These are phyloP conservation scores for Mycena crocata DNA, from an alignment of 768 basidiomycete species.

Conservation along the genomic window DNA sequence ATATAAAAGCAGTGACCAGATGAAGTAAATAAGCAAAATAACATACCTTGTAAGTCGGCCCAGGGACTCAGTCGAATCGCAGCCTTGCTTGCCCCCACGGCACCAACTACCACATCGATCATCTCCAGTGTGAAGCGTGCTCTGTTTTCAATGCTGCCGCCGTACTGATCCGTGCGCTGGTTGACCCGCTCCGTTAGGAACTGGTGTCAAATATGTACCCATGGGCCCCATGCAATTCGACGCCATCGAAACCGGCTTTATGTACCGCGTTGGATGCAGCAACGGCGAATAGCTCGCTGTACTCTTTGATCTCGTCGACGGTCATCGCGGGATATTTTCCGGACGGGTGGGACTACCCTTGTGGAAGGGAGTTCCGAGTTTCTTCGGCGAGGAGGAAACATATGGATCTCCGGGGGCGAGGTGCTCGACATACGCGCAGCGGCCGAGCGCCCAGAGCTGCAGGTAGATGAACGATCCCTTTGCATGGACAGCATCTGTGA, in stretches of 20 bases:
- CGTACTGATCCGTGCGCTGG: constrained; percentile 72
- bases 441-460: constrained; percentile 71
- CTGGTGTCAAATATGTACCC: constrained; percentile 69
- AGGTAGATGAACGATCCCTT: constrained; percentile 59
- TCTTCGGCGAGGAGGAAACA: constrained; percentile 44
- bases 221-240: constrained; percentile 60
- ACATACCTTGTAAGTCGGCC: constrained; percentile 53
- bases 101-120: constrained; percentile 59
- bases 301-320: constrained; percentile 60
- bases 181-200: constrained; percentile 69
- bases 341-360: constrained; percentile 20
- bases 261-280: constrained; percentile 68
- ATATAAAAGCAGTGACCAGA: neutral
- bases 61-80: constrained; percentile 71
- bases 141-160: constrained; percentile 73
- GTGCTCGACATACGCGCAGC: constrained; percentile 47
- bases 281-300: constrained; percentile 58
- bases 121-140: constrained; percentile 68
- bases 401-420: constrained; percentile 51
- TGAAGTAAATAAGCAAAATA: neutral
- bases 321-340: constrained; percentile 54
- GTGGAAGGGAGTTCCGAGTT: constrained; percentile 44
- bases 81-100: constrained; percentile 65
- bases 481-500: constrained; percentile 69
- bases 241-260: constrained; percentile 75